Evolutionary conservation across 306 rosid species (phyloP).

Genomic region (Castanospermum australe): DNA sequence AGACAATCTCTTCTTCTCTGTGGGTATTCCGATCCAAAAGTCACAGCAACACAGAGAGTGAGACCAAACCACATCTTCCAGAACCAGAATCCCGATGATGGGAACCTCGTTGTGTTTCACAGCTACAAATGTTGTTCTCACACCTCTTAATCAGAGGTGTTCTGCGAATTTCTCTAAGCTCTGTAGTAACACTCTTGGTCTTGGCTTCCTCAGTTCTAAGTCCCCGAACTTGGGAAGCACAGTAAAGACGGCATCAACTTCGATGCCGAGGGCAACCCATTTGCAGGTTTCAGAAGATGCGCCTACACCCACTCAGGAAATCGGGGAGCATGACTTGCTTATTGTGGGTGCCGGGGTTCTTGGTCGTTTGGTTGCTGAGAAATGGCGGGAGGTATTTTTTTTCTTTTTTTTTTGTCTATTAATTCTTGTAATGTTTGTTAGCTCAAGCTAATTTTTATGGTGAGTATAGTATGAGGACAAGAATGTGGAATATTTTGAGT

Average conservation of each 20-base stretch:
- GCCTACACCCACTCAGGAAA: slow-evolving; percentile 42
- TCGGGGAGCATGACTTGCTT: slow-evolving; percentile 63
- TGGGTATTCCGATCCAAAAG: slow-evolving; percentile 4
- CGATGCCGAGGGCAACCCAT: slow-evolving; percentile 40
- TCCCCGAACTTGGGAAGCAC: slow-evolving; percentile 15
- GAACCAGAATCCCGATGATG: slow-evolving; percentile 33
- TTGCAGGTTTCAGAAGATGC: slow-evolving; percentile 54
- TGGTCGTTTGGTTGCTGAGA: slow-evolving; percentile 85
- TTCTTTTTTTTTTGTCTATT: not conserved
- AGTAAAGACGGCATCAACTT: slow-evolving; percentile 24
- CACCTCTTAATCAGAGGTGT: slow-evolving; percentile 29
- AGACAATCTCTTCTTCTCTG: no score
- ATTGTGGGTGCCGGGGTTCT: slow-evolving; percentile 96
- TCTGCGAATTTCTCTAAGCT: slow-evolving; percentile 31
- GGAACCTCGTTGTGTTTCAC: slow-evolving; percentile 40
- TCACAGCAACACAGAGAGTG: not conserved
- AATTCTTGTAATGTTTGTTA: not conserved
- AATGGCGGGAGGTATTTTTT: slow-evolving; percentile 72
- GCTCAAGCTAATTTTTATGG: not conserved
- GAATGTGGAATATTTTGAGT: not conserved
- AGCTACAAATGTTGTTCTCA: slow-evolving; percentile 22
- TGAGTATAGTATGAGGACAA: not conserved
- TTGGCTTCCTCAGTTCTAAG: not conserved
- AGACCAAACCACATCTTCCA: slow-evolving; percentile 20
- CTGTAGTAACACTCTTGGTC: not conserved